Evolutionary conservation across 176 grass and related monocot genomes (phyloP), one percentile per base, ranked within the genome.

Genomic region (Oryza coarctata): DNA sequence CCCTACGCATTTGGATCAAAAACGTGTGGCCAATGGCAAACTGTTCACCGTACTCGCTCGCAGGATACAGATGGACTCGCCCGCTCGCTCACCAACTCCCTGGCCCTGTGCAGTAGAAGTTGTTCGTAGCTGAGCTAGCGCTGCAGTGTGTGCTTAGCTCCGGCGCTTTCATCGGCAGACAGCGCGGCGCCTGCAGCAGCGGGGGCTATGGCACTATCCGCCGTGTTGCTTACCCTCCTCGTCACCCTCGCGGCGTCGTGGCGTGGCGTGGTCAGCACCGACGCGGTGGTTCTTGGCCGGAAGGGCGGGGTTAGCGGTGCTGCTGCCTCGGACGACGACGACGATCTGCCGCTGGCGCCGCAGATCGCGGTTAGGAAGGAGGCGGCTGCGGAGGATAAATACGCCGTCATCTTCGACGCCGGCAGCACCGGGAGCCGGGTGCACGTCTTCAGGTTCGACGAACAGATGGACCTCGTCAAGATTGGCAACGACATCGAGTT

Each of bases 331-430:
- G 47, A 11, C 15, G 47, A 18, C 15, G 15, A 50, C 1, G 47
- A 50, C 15, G 3, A 2, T 1, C 32, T 2, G 32, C 15, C 3
- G 47, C 13, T 7, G 17, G 14, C 45, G 45, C 14, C 15, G 14
- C 12, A 44, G 12, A 44, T 13, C 10, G 15, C 49, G 47, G 47
- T n/a, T n/a, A n/a, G n/a, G n/a, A n/a, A n/a, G n/a, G n/a, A n/a
- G n/a, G 15, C 49, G 47, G 47, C 14, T 4, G 17, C 15, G 47
- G 7, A 52, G 4, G 49, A 22, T 1, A 52, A 22, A 38, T 85
- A 85, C 52, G 74, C 66, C 50, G 74, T 85, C 6, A 85, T 79
- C 32, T 85, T 79, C 13, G 83, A 85, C 47, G 83, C 83, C 74
- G 83, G 83, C 18, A 85, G 84, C 84, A 74, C 76, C 6, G 84